Evolutionary conservation across 116 monocot genomes (phyloP).

Genomic region (Trichopus zeylanicus): DNA sequence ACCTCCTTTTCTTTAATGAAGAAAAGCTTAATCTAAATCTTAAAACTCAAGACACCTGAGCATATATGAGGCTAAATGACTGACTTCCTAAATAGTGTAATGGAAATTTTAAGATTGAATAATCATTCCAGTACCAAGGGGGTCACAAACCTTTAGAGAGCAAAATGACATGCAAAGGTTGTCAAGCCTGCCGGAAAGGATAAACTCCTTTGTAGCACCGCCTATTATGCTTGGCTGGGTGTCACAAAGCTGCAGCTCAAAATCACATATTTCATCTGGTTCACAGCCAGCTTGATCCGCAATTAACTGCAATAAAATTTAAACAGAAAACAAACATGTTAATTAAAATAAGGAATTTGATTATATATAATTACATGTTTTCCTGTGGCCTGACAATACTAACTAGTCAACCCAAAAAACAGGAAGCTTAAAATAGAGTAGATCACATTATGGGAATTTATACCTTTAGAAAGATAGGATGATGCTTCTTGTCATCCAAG

Average conservation of each 20-base stretch:
- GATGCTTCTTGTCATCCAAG: constrained; percentile 53
- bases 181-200: constrained; percentile 96
- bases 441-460: neutral
- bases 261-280: constrained; percentile 79
- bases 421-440: neutral
- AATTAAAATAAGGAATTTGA: neutral
- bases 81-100: too few relatives aligned
- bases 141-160: constrained; percentile 68
- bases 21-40: too few relatives aligned
- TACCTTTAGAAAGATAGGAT: constrained; percentile 79
- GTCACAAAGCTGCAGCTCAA: constrained; percentile 97
- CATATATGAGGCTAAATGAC: too few relatives aligned
- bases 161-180: constrained; percentile 99
- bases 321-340: constrained; percentile 6
- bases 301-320: constrained; percentile 50
- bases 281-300: constrained; percentile 59
- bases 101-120: neutral
- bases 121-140: neutral
- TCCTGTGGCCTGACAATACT: neutral
- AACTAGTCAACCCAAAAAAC: neutral
- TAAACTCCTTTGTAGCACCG: constrained; percentile 84
- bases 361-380: neutral
- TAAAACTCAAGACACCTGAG: too few relatives aligned
- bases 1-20: too few relatives aligned
- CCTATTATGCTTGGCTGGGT: constrained; percentile 90